Base-by-base conservation (phyloP, 1,284 basidiomycete genomes). In the Boletus sp. region DNA sequence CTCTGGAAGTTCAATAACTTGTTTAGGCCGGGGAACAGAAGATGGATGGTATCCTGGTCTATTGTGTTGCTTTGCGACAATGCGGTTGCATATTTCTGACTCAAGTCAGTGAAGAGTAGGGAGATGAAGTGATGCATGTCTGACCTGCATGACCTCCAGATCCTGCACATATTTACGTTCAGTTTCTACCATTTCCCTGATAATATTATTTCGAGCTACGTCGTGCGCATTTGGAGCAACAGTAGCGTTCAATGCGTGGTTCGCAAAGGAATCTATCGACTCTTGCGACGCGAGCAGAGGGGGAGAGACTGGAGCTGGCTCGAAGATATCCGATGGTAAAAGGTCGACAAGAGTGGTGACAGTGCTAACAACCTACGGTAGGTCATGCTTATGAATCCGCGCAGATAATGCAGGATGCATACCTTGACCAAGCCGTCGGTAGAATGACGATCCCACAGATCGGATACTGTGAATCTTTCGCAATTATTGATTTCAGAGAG, bases 91-190 rank as follows among this genome's bases (percentile, higher is more conserved):
- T 91, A 94, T 80, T 85, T 85, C 89, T 91, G 58, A 13, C 19
- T 19, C 47, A 51, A 35, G 52, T 60, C 17, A 62, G 44, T 39
- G 16, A 46, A 50, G 46, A 46, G 32, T 44, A 22, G 20, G 3
- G 39, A 30, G 44, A 44, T 44, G 29, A 35, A 46, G 36, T 29
- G 23, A 35, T 30, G 52, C 39, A 50, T 29, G 20, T 64, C 81
- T 60, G 57, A 90, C 91, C 81, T 95, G 93, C 78, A 99, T 86
- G 61, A 94, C 86, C 69, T 99, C 96, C 48, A 99, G 75, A 71
- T 99, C 95, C 68, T 95, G 91, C 14, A 99, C 95, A 68, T 95
- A 99, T 72, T 96, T 97, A 46, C 95, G 84, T 69, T 99, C 96
- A 4, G 91, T 94, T 65, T 93, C 90, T 43, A 96, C 81, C 57